Evolutionary conservation across 495 filamentous ascomycete species (phyloP).

Genomic region (Penicillium antarcticum): DNA sequence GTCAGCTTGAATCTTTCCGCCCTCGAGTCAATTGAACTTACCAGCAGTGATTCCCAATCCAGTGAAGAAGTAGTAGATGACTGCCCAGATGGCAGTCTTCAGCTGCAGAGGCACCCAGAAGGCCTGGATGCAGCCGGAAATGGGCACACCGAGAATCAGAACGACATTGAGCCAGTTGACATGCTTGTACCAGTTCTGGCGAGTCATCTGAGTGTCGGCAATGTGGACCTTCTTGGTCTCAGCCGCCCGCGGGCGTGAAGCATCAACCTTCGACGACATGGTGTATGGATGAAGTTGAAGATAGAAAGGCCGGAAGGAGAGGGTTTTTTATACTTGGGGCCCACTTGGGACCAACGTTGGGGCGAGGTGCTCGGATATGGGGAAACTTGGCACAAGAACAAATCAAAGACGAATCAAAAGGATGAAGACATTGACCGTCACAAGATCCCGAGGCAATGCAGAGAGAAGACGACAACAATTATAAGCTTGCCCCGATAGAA

Average conservation of each 20-base stretch:
- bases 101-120: conserved; percentile 75
- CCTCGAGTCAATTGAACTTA: conserved; percentile 31
- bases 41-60: conserved; percentile 87
- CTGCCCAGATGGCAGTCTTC: conserved; percentile 77
- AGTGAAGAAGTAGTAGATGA: conserved; percentile 89
- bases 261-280: conserved; percentile 42
- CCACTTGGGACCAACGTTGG: conserved; percentile 33
- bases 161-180: conserved; percentile 92
- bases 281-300: conserved; percentile 8
- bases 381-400: conserved; percentile 12
- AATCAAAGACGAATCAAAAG: conserved; percentile 11
- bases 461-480: conserved; percentile 1
- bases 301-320: conserved; percentile 6
- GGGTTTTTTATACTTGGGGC: conserved; percentile 24
- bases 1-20: conserved; percentile 12
- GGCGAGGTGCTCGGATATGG: conserved; percentile 23
- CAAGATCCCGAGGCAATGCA: conserved; percentile 34
- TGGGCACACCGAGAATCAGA: conserved; percentile 81
- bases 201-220: conserved; percentile 67
- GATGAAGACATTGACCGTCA: conserved; percentile 17
- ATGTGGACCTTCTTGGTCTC: conserved; percentile 56
- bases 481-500: neutral
- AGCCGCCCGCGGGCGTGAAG: conserved; percentile 31
- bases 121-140: conserved; percentile 70
- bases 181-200: conserved; percentile 91